phyloP scores from a whole-genome alignment of 108 stramenopile species.

The Mediolabrus comicus region DNA sequence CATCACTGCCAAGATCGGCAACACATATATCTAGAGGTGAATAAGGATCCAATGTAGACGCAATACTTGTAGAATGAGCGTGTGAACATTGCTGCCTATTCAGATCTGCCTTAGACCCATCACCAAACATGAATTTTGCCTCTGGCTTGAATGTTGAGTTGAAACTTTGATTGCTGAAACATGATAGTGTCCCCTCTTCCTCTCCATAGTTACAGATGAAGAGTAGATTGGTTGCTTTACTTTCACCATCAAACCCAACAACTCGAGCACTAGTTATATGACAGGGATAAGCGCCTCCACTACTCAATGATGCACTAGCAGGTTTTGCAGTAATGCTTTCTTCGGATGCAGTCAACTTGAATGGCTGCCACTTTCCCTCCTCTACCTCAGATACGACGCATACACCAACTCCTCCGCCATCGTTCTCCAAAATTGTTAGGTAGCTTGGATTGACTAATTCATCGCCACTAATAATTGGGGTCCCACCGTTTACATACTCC shows the following conservation, averaged over 20 bases:
- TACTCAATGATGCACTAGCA: conserved; percentile 5
- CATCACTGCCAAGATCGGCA: conserved; percentile 39
- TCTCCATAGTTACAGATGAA: conserved; percentile 44
- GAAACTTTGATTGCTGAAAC: neutral
- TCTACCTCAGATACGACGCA: conserved; percentile 42
- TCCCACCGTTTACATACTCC: conserved; percentile 15
- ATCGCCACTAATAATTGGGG: conserved; percentile 32
- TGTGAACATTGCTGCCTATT: conserved; percentile 34
- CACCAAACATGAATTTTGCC: conserved; percentile 16
- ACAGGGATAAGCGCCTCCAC: conserved; percentile 38
- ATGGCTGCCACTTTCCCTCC: conserved; percentile 30
- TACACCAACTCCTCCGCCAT: neutral
- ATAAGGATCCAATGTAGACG: neutral
- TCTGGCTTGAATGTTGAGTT: neutral
- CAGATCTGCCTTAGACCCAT: conserved; percentile 29
- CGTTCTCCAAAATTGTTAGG: conserved; percentile 18
- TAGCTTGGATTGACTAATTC: conserved; percentile 35
- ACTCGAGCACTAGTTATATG: conserved; percentile 18
- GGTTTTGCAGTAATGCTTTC: conserved; percentile 4
- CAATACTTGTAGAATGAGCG: conserved; percentile 29
- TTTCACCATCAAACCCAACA: neutral
- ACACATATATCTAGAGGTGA: conserved; percentile 25
- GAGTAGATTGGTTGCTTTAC: neutral
- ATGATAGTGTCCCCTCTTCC: conserved; percentile 25
- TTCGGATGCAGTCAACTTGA: neutral